Evolutionary conservation across 2,329 filamentous ascomycete species (phyloP).

Genomic region (Cladorrhinum sp.): DNA sequence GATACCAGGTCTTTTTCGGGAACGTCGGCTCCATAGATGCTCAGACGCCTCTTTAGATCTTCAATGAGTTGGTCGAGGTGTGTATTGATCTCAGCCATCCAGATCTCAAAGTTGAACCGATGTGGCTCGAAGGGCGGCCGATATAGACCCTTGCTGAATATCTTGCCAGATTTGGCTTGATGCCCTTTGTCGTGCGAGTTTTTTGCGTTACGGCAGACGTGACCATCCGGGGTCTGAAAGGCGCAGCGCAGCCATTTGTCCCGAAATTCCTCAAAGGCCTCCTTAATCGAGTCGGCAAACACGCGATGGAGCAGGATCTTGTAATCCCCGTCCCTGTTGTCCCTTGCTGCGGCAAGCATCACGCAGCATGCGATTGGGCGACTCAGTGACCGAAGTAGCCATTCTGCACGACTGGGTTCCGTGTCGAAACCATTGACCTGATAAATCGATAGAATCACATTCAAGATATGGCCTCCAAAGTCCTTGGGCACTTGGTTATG

Average conservation of each 20-base stretch:
- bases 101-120: background rate
- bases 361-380: conserved; percentile 2
- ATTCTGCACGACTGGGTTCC: background rate
- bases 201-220: conserved; percentile 6
- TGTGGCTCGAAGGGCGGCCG: background rate
- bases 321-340: background rate
- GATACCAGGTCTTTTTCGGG: background rate
- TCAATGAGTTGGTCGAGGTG: no score
- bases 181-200: conserved; percentile 12
- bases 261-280: conserved; percentile 7
- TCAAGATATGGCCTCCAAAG: conserved; percentile 8
- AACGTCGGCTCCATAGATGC: background rate
- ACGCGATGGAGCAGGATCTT: background rate
- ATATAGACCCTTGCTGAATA: conserved; percentile 5
- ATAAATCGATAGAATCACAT: conserved; percentile 6
- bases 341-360: background rate
- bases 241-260: conserved; percentile 4
- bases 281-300: background rate
- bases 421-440: background rate
- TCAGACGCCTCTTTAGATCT: background rate
- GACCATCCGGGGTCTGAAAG: background rate
- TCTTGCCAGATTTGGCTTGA: conserved; percentile 5
- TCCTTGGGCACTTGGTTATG: conserved; percentile 2
- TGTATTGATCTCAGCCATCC: conserved; percentile 2
- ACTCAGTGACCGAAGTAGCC: background rate